phyloP scores from a whole-genome alignment of 139 green algal genomes.

The Dunaliella primolecta region DNA sequence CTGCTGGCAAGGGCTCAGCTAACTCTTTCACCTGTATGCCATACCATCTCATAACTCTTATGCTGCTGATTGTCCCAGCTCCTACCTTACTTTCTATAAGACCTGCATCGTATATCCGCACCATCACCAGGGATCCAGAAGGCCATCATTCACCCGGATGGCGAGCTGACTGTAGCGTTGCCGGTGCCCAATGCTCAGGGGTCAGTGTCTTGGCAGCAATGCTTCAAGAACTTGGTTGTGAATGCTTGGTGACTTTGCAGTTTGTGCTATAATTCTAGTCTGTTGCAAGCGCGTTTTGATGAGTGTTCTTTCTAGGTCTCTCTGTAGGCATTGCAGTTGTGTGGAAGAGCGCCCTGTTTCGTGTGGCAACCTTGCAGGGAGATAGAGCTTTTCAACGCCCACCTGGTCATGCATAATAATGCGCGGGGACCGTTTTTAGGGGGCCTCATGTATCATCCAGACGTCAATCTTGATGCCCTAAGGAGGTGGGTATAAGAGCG shows the following conservation, averaged over 20 bases:
- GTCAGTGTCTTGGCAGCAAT: neutral
- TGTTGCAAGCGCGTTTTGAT: neutral
- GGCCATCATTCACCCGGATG: conserved; percentile 30
- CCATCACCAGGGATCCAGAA: conserved; percentile 13
- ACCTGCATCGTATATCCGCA: no score
- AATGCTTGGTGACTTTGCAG: neutral
- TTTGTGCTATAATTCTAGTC: neutral
- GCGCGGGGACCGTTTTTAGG: conserved; percentile 74
- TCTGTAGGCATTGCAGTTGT: neutral
- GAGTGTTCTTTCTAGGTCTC: neutral
- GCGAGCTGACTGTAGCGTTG: conserved; percentile 19
- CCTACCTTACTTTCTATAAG: neutral
- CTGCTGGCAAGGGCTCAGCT: no score
- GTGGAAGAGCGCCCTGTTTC: neutral
- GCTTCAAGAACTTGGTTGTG: neutral
- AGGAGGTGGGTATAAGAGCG: conserved; percentile 10
- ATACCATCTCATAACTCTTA: no score
- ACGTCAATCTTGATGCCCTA: conserved; percentile 39
- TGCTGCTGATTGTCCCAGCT: neutral
- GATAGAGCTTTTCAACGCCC: conserved; percentile 68
- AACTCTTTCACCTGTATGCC: no score
- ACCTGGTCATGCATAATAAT: conserved; percentile 91
- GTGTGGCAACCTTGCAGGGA: conserved; percentile 10
- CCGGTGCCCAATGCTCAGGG: neutral
- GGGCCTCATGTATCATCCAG: conserved; percentile 57